Percentiles rank a stretch among this genome's conserved stretches.
These are phyloP conservation scores for Podospora conica DNA, from an alignment of 495 filamentous ascomycete genomes.

Conservation along the genomic window DNA sequence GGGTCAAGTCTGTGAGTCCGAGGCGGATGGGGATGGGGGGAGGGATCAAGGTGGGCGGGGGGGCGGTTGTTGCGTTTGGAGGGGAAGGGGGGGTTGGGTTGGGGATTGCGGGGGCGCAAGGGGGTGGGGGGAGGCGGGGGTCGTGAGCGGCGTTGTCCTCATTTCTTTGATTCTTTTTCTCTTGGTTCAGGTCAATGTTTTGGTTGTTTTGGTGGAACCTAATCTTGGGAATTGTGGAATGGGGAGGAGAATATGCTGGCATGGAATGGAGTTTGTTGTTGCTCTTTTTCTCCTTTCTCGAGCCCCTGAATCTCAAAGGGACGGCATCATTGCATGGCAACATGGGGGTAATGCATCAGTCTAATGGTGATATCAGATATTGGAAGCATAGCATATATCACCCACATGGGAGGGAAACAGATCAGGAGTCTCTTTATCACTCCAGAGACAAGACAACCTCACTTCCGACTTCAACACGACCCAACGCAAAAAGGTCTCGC, in stretches of 20 bases:
- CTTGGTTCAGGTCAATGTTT: background rate
- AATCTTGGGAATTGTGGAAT: background rate
- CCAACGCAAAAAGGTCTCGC: background rate
- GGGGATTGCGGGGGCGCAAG: background rate
- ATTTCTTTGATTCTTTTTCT: background rate
- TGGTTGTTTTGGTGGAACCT: background rate
- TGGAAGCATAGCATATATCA: background rate
- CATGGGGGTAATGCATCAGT: background rate
- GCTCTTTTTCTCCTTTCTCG: background rate
- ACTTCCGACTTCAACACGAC: background rate
- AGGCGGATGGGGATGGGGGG: background rate
- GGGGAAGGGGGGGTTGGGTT: background rate
- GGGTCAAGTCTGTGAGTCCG: background rate
- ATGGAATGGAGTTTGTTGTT: background rate
- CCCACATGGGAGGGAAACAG: too few relatives aligned
- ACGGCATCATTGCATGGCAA: background rate
- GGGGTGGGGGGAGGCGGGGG: background rate
- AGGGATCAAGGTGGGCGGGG: slow-evolving; percentile 24
- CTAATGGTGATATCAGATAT: background rate
- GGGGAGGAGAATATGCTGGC: background rate
- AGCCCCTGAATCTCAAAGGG: background rate
- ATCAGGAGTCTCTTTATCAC: background rate
- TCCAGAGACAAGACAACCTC: background rate
- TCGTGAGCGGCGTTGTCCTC: background rate
- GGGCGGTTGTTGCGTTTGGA: slow-evolving; percentile 30